These are phyloP conservation scores for Clarireedia sp. DNA, from an alignment of 2,329 filamentous ascomycete genomes.

Conservation along the genomic window DNA sequence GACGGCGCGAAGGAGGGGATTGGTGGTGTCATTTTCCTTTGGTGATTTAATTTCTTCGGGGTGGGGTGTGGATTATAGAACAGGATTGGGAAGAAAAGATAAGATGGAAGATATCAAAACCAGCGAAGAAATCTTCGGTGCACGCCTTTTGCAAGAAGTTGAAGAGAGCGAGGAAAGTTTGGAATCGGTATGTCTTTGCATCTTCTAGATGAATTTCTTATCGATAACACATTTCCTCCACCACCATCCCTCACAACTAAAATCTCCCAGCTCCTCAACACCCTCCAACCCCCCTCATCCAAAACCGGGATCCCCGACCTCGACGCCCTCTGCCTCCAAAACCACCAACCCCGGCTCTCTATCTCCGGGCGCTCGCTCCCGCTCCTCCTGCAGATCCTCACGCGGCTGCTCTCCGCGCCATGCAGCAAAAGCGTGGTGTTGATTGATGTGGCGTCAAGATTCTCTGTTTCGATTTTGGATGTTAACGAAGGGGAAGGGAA, in stretches of 20 bases:
- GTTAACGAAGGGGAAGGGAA: background rate
- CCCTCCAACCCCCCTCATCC: background rate
- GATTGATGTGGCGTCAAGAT: constrained; percentile 47
- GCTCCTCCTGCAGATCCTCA: background rate
- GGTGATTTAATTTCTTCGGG: background rate
- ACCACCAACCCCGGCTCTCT: background rate
- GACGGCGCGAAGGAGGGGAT: constrained; percentile 46
- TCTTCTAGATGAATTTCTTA: constrained; percentile 5
- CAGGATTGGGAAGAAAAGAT: background rate
- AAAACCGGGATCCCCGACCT: constrained; percentile 1
- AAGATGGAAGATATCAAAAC: constrained; percentile 7
- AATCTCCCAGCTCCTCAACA: constrained; percentile 13
- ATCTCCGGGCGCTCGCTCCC: constrained; percentile 6
- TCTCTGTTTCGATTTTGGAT: constrained; percentile 38
- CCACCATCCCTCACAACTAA: background rate
- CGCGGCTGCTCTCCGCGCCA: constrained; percentile 27
- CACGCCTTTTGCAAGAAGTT: constrained; percentile 44
- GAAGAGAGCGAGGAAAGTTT: constrained; percentile 44
- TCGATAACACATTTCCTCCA: constrained; percentile 12
- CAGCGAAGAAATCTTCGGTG: constrained; percentile 31
- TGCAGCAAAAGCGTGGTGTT: constrained; percentile 26
- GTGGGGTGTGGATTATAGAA: background rate
- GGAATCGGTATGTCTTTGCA: constrained; percentile 43
- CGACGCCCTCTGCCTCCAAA: background rate
- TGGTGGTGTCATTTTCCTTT: constrained; percentile 46